phyloP scores from a whole-genome alignment of 345 rosid genomes.

The Populus davidiana region DNA sequence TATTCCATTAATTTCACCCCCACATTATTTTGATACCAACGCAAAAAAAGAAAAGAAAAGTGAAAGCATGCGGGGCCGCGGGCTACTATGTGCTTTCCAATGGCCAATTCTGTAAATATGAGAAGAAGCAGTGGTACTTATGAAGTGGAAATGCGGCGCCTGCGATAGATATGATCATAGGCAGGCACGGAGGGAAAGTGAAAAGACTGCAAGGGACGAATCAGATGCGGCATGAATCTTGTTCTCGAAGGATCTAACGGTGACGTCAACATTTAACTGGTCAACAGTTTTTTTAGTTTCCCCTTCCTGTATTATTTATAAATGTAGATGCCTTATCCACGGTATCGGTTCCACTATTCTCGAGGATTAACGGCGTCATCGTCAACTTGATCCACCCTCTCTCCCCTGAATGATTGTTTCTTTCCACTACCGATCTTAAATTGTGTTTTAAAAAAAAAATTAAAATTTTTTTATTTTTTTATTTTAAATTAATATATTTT shows the following conservation, averaged over 20 bases:
- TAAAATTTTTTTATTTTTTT: no score
- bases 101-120: conserved; percentile 15
- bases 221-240: conserved; percentile 27
- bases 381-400: neutral
- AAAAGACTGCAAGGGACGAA: conserved; percentile 3
- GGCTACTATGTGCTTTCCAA: neutral
- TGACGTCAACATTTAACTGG: conserved; percentile 25
- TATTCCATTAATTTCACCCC: neutral
- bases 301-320: no score
- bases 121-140: neutral
- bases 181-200: neutral
- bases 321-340: conserved; percentile 14
- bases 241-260: conserved; percentile 26
- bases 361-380: conserved; percentile 20
- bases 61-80: neutral
- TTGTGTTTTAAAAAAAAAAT: no score
- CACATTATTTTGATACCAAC: neutral
- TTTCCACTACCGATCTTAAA: neutral
- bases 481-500: no score
- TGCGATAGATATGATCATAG: neutral
- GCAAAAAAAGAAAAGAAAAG: no score
- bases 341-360: conserved; percentile 14
- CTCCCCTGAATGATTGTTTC: neutral
- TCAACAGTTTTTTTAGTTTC: neutral
- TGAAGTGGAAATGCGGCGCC: conserved; percentile 27